Base-by-base conservation (phyloP, 805 yeast genomes). In the Kuraishia cidri region DNA sequence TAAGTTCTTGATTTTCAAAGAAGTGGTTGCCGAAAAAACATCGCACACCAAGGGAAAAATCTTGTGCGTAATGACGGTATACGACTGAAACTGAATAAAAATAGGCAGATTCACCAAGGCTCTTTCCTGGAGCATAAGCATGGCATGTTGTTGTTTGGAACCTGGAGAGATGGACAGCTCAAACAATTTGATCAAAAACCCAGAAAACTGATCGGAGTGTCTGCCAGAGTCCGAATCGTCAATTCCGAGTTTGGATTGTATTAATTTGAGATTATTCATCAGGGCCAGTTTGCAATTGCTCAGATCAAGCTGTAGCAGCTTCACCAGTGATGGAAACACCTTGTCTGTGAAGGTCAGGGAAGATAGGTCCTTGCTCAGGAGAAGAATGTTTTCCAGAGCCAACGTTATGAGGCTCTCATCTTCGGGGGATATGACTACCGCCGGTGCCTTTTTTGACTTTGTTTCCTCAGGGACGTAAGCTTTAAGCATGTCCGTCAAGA, bases 1-100 rank as follows among this genome's bases (percentile, higher is more conserved):
- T 11, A 73, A 66, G 12, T 80, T 60, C 47, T 92, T 90, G 18
- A 92, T 81, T 4, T 82, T 75, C 22, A 88, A 62, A 19, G 92
- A 75, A 0, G 88, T 84, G 1, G 98, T 92, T 29, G 85, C 80
- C 24, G 86, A 72, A 56, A 90, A 92, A 6, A 85, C 68, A 29
- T 66, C 69, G 29, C 85, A 71, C 12, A 86, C 62, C 29, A 75
- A 58, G 2, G 95, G 94, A 50, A 83, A 74, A n/a, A 87, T 59
- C 21, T 73, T 72, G 43, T 75, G 79, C 43, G 90, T 86, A 36
- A 87, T 66, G 13, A 77, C 70, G 8, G 86, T 52, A 46, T 44
- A 63, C 41, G 31, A 54, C 52, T 43, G 65, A 42, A 37, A 72
- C 39, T 38, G 52, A 40, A 41, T 51, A 41, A 51, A 36, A 39